Percentiles rank a stretch among this genome's conserved stretches.
These are phyloP conservation scores for Ilyonectria sp. DNA, from an alignment of 2,329 filamentous ascomycete genomes.

Conservation along the genomic window DNA sequence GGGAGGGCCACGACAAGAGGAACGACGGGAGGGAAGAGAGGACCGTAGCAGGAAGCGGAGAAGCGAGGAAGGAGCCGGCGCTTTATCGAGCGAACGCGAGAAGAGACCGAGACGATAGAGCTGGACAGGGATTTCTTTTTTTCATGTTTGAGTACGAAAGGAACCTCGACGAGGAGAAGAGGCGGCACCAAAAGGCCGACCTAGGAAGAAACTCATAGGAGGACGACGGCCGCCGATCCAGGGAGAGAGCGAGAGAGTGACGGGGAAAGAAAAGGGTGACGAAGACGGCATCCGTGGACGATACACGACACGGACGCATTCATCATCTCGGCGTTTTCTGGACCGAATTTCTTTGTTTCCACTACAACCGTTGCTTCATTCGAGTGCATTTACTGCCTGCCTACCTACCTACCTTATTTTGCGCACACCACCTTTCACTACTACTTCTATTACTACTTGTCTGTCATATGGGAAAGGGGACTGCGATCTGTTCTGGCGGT, in stretches of 20 bases:
- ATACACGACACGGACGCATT: constrained; percentile 21
- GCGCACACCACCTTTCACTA: constrained; percentile 13
- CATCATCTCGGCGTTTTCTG: constrained; percentile 21
- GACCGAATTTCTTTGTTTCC: constrained; percentile 19
- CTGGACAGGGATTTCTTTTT: constrained; percentile 25
- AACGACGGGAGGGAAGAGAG: constrained; percentile 53
- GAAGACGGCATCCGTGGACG: constrained; percentile 19
- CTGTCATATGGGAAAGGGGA: constrained; percentile 22
- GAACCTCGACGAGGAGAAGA: constrained; percentile 13
- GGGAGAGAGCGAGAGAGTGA: constrained; percentile 10
- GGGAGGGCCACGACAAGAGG: constrained; percentile 50
- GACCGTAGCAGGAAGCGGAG: constrained; percentile 57
- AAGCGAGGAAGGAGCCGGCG: constrained; percentile 65
- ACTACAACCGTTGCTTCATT: constrained; percentile 11
- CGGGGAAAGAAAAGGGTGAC: constrained; percentile 13
- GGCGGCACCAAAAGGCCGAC: constrained; percentile 10
- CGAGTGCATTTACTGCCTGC: constrained; percentile 16
- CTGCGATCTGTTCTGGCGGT: constrained; percentile 16
- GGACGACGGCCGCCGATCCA: neutral
- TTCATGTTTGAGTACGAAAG: constrained; percentile 38
- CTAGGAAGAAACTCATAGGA: neutral
- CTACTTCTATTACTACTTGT: constrained; percentile 31
- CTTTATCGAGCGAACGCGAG: constrained; percentile 62
- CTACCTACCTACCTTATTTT: constrained; percentile 23
- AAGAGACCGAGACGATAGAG: constrained; percentile 68